These are phyloP conservation scores for Dimocarpus longan DNA, from an alignment of 345 rosid species.

Conservation along the genomic window DNA sequence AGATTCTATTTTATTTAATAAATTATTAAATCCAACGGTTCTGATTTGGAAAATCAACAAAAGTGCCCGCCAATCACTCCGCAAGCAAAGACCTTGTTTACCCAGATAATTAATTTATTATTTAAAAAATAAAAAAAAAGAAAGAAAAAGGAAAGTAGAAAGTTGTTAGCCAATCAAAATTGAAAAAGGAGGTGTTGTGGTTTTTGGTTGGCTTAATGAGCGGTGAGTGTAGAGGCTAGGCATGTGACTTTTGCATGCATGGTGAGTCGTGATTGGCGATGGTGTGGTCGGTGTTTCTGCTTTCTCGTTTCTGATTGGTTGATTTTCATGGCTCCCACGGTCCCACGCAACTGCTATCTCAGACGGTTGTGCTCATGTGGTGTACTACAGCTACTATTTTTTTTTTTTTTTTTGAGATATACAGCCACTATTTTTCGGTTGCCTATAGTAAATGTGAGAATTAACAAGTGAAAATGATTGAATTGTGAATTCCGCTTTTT, in stretches of 20 bases:
- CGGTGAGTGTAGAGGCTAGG: conserved; percentile 5
- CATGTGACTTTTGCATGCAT: conserved; percentile 6
- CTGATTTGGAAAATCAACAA: not conserved
- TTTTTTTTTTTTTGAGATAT: no score
- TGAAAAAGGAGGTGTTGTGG: not conserved
- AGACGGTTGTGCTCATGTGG: not conserved
- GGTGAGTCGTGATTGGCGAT: no score
- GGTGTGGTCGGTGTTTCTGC: conserved; percentile 11
- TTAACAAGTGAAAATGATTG: no score
- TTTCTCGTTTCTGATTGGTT: conserved; percentile 15
- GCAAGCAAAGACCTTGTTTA: conserved; percentile 10
- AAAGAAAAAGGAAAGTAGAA: not conserved
- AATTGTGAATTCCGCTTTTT: no score
- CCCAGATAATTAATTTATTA: not conserved
- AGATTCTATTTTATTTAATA: no score
- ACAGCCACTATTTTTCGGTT: no score
- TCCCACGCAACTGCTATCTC: no score
- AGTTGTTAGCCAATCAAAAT: conserved; percentile 25
- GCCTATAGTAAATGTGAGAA: no score
- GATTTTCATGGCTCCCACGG: not conserved
- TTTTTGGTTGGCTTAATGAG: not conserved
- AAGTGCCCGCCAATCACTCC: conserved; percentile 36
- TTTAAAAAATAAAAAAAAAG: not conserved
- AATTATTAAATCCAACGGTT: not conserved
- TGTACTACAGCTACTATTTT: not conserved